Base-by-base conservation (phyloP, 2,329 filamentous ascomycete species). In the Xylariaceae sp. region DNA sequence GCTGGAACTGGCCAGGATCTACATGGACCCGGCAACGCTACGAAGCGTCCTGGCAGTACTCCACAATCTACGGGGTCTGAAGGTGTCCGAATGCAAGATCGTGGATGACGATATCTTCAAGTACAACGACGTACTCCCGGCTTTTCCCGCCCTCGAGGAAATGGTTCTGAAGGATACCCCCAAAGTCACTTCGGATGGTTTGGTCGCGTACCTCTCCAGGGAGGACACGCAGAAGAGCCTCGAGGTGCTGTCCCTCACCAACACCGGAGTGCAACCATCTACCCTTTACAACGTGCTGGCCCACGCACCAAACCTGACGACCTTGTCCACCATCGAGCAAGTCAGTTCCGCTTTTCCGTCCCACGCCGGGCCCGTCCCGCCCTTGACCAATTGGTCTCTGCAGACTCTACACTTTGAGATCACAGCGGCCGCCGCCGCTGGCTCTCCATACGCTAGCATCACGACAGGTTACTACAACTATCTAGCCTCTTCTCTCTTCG, bases 351-450 rank as follows among this genome's bases (percentile, higher is more conserved):
- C 80, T 1, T 80, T 87, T 64, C 79, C 80, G 2, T 68, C 74
- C n/a, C 73, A 76, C 16, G 73, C 76, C 1, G 75, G 72, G 18
- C 72, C 79, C 51, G 72, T 89, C 2, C 87, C 86, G 1, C 85
- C 86, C 0, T 76, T 97, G 49, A 74, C 81, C 6, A 96, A 91
- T 2, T 78, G 75, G 51, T 87, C 87, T 16, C 81, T 98, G 19
- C 77, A 80, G 63, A 88, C 85, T 2, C 77, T 98, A 14, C 88
- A 93, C 65, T 97, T 88, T 70, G 93, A 97, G 73, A 90, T 98
- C 70, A 88, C 85, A 10, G 81, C 85, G 2, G 78, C 78, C 9
- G 75, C 83, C 0, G 72, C 78, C 3, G 76, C 83, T 0, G 83
- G 4, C 23, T 26, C 85, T 20, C 80, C 86, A 10, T 89, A 85